Evolutionary conservation across 2,329 filamentous ascomycete genomes (phyloP), one percentile per base, ranked within the genome.

Genomic region (Pyrenochaeta sp.): DNA sequence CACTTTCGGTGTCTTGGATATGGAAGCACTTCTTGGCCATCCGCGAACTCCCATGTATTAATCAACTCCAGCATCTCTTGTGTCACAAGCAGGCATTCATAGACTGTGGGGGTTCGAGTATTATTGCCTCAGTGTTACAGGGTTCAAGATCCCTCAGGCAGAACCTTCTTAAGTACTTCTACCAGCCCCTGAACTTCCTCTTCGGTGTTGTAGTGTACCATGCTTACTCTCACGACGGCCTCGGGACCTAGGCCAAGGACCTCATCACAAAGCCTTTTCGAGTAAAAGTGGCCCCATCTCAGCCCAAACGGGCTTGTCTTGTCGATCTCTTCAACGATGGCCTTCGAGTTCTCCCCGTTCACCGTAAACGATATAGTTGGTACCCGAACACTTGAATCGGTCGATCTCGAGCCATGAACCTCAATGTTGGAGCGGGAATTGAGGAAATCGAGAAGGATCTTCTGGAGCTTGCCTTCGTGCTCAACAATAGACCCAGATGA

Each of bases 191-290:
- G 69, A 3, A 86, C 74, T 61, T 87, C 84, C 3, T 83, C 79
- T 54, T 82, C 82, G 3, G 84, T 88, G 57, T 90, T 90, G 61
- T 90, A 90, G 68, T 89, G 86, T 41, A 87, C 79, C 75, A 89
- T 77, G 57, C 84, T 88, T n/a, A 89, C 83, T 51, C 87, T 77
- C 4, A 87, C 78, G 7, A 89, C 81, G 0, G 85, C 87, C 53
- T 88, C 79, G 7, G 79, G 74, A 0, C 74, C 78, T 35, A 88
- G 68, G 0, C 77, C 77, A 24, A 89, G 61, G 0, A 88, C 72
- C 2, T 86, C 81, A 44, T 81, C 73, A 9, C 81, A 74, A 51
- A 89, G 62, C 11, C 86, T 73, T 55, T 86, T 81, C 9, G 81
- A 84, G 67, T 90, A 90, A 57, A 90, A 89, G 30, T 81, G 76